Evolutionary conservation across 129 eudicot species (phyloP).

Genomic region (Centella asiatica): DNA sequence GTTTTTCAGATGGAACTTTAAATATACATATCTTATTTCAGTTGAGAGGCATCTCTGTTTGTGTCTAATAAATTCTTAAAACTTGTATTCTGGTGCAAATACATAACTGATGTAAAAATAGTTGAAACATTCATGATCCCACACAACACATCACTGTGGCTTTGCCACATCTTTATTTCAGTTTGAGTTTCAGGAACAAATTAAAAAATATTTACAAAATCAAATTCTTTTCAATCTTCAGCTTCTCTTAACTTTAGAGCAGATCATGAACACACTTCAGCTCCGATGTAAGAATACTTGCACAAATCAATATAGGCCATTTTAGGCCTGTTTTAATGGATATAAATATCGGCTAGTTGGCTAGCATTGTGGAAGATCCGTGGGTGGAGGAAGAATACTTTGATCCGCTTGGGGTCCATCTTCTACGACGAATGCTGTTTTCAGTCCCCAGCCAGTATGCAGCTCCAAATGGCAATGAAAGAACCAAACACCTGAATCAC

Average conservation of each 20-base stretch:
- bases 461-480: constrained; percentile 66
- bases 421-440: constrained; percentile 54
- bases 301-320: neutral
- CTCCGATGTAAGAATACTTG: neutral
- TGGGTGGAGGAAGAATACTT: constrained; percentile 49
- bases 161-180: neutral
- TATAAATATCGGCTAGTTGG: neutral
- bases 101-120: neutral
- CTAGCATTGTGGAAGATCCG: constrained; percentile 66
- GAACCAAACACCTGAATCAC: constrained; percentile 57
- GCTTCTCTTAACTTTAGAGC: neutral
- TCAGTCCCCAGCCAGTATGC: constrained; percentile 66
- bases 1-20: neutral
- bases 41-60: neutral
- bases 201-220: neutral
- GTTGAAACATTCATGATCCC: neutral
- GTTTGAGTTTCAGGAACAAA: neutral
- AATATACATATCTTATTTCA: neutral
- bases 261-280: neutral
- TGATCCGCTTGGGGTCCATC: constrained; percentile 45
- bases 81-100: neutral
- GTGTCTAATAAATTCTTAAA: neutral
- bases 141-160: neutral
- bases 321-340: neutral
- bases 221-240: neutral